phyloP scores from a whole-genome alignment of 768 basidiomycete genomes.

The Grammothele lineata region DNA sequence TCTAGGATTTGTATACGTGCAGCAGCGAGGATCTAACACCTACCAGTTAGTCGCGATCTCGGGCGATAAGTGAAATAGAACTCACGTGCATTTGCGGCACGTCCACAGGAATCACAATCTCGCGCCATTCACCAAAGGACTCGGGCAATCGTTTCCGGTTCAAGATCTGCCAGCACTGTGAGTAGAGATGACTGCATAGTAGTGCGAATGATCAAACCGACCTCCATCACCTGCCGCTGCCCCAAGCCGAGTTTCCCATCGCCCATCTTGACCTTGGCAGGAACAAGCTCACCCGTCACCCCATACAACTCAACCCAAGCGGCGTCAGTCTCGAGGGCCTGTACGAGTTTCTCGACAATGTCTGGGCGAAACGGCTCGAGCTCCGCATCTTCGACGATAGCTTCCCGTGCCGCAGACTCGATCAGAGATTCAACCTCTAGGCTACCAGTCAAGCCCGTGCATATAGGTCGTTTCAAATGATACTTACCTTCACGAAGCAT shows the following conservation, averaged over 20 bases:
- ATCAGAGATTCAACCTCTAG: constrained; percentile 71
- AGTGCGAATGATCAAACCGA: no score
- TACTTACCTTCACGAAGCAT: constrained; percentile 76
- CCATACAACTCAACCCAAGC: constrained; percentile 69
- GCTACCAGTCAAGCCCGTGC: no score
- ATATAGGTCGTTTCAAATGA: no score
- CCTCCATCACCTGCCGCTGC: constrained; percentile 29
- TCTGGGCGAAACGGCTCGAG: constrained; percentile 35
- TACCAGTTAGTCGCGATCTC: not conserved
- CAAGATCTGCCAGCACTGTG: constrained; percentile 29
- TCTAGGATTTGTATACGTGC: constrained; percentile 46
- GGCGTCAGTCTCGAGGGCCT: constrained; percentile 57
- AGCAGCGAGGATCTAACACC: constrained; percentile 59
- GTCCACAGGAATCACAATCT: constrained; percentile 81
- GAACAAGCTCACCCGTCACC: constrained; percentile 69
- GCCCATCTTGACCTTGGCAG: constrained; percentile 29
- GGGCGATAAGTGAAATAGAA: not conserved
- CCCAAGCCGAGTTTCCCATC: constrained; percentile 25
- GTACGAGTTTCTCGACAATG: constrained; percentile 46
- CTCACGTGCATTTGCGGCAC: constrained; percentile 77
- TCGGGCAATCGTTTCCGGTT: constrained; percentile 36
- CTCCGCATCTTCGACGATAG: constrained; percentile 33
- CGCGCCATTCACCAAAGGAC: constrained; percentile 53
- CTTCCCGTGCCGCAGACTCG: constrained; percentile 41
- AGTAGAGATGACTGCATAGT: no score